A percentile compares a stretch with the other conserved stretches of the same genome.
Conservation (phyloP, 192 early-diverging fungal species). For the Coemansia sp. region DNA sequence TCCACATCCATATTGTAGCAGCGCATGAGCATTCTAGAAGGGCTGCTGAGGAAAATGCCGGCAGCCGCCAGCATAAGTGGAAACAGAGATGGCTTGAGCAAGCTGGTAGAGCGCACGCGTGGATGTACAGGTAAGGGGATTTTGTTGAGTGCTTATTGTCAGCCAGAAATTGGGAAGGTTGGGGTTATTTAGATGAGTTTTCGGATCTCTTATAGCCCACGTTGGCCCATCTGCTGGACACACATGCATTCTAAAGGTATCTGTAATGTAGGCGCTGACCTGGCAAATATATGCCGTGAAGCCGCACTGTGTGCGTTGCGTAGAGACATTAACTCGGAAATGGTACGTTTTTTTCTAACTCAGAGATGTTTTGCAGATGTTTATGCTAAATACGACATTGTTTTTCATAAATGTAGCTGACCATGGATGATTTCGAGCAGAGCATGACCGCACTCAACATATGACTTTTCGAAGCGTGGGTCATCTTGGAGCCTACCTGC, state of each 20-base stretch:
- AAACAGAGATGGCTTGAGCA: constrained; percentile 20
- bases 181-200: no score
- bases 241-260: not conserved
- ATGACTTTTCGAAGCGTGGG: not conserved
- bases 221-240: constrained; percentile 2
- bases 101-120: constrained; percentile 54
- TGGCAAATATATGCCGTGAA: constrained; percentile 81
- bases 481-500: no score
- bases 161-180: not conserved
- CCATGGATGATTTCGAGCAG: constrained; percentile 23
- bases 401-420: constrained; percentile 15
- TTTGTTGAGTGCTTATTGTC: constrained; percentile 2
- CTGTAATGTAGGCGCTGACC: constrained; percentile 62
- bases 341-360: constrained; percentile 45
- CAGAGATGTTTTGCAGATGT: constrained; percentile 10
- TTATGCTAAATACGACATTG: constrained; percentile 1
- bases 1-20: constrained; percentile 30
- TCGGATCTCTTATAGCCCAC: not conserved
- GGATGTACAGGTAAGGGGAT: constrained; percentile 42
- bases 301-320: constrained; percentile 69
- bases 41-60: constrained; percentile 58
- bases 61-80: constrained; percentile 46
- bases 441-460: constrained; percentile 12
- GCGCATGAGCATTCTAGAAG: constrained; percentile 58
- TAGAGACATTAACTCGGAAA: constrained; percentile 55